These are phyloP conservation scores for Aureococcus anophagefferens DNA, from an alignment of 108 stramenopile genomes.

Conservation along the genomic window DNA sequence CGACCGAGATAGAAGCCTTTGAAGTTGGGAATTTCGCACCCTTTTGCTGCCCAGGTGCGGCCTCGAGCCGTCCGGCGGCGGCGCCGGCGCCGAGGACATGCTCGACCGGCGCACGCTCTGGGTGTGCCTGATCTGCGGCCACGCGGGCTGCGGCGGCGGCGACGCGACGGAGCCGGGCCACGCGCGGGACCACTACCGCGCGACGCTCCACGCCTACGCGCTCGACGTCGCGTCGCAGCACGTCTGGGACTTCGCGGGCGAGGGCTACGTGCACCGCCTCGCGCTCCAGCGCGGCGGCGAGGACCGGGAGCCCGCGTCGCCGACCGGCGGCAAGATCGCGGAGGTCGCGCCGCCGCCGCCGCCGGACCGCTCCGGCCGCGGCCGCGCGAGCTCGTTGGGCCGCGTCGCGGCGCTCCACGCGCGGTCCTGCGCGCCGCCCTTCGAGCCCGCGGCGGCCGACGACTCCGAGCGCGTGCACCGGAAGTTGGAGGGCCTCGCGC, in stretches of 20 bases:
- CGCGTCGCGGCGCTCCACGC: too few relatives aligned
- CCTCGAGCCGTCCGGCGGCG: too few relatives aligned
- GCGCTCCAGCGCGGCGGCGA: slow-evolving; percentile 32
- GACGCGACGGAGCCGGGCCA: slow-evolving; percentile 11
- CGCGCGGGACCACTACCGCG: slow-evolving; percentile 22
- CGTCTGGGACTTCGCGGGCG: slow-evolving; percentile 13
- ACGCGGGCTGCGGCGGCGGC: slow-evolving; percentile 27
- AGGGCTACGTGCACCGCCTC: slow-evolving; percentile 35
- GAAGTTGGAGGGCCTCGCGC: slow-evolving; percentile 34
- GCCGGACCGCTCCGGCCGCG: slow-evolving; percentile 24
- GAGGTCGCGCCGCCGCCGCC: slow-evolving; percentile 19
- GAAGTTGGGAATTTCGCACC: too few relatives aligned
- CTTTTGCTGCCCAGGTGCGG: too few relatives aligned
- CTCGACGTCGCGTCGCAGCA: slow-evolving; percentile 31
- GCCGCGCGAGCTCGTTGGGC: not conserved
- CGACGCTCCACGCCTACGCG: slow-evolving; percentile 37
- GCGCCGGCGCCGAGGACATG: too few relatives aligned
- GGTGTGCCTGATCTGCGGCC: slow-evolving; percentile 38
- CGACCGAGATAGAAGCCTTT: too few relatives aligned
- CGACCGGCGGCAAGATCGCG: too few relatives aligned
- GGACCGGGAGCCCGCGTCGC: too few relatives aligned
- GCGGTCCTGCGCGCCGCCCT: too few relatives aligned
- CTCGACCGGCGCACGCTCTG: slow-evolving; percentile 5
- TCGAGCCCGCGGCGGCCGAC: slow-evolving; percentile 2
- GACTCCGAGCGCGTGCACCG: slow-evolving; percentile 31